phyloP scores from a whole-genome alignment of 768 basidiomycete species.

The Trametes gibbosa region DNA sequence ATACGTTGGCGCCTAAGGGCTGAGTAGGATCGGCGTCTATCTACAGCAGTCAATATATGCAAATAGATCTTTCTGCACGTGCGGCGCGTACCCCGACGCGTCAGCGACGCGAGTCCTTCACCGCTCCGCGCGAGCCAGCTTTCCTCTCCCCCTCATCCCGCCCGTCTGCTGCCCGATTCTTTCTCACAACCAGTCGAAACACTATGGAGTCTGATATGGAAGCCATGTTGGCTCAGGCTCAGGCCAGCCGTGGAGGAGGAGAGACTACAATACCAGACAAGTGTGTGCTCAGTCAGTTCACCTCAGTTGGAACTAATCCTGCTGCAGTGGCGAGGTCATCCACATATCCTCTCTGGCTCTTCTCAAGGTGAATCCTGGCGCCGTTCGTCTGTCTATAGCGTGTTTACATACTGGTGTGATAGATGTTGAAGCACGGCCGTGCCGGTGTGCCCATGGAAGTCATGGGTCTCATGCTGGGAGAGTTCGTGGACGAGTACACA shows the following conservation, averaged over 20 bases:
- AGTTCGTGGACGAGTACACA: conserved; percentile 97
- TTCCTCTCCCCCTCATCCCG: conserved; percentile 2
- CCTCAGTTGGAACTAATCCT: conserved; percentile 12
- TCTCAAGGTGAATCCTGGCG: conserved; percentile 69
- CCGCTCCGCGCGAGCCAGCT: neutral
- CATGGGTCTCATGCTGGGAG: conserved; percentile 97
- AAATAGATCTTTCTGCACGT: conserved; percentile 21
- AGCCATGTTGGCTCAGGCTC: conserved; percentile 34
- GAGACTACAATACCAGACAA: conserved; percentile 72
- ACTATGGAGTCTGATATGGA: conserved; percentile 32
- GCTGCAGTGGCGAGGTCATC: conserved; percentile 81
- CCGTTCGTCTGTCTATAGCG: neutral
- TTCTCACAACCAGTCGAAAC: neutral
- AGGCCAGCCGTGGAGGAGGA: conserved; percentile 18
- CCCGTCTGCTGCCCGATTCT: neutral
- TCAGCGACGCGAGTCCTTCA: conserved; percentile 35
- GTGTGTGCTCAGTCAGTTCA: conserved; percentile 37
- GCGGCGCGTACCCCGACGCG: conserved; percentile 35
- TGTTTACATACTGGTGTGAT: neutral
- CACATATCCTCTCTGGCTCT: conserved; percentile 97
- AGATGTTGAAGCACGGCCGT: conserved; percentile 99
- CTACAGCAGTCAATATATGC: conserved; percentile 15
- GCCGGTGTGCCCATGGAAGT: conserved; percentile 99
- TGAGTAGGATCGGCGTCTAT: conserved; percentile 2
- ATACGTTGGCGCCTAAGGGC: neutral